Evolutionary conservation across 2,329 filamentous ascomycete species (phyloP).

Genomic region (Lachnellula cervina): DNA sequence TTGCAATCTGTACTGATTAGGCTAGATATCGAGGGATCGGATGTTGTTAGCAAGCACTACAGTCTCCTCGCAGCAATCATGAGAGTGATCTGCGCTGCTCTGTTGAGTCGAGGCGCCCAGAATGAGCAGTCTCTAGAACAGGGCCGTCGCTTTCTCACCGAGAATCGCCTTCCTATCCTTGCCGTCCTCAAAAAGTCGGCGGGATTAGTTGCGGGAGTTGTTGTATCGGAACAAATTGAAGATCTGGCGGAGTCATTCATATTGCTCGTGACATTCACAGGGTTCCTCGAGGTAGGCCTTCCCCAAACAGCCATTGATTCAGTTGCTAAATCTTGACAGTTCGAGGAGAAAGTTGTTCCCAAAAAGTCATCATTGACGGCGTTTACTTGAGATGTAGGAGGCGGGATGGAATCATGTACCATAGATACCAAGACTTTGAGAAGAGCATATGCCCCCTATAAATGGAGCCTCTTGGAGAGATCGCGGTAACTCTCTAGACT

Average conservation of each 20-base stretch:
- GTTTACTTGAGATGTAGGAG: constrained; percentile 19
- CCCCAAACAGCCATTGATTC: neutral
- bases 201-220: constrained; percentile 57
- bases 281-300: constrained; percentile 73
- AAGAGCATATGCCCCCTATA: neutral
- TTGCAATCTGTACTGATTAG: constrained; percentile 3
- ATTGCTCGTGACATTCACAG: constrained; percentile 74
- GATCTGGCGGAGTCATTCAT: constrained; percentile 83
- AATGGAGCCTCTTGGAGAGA: neutral
- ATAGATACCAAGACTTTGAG: neutral
- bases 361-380: constrained; percentile 20
- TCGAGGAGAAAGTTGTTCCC: constrained; percentile 35
- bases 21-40: constrained; percentile 28
- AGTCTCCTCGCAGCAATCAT: constrained; percentile 74
- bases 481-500: neutral
- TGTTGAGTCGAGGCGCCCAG: constrained; percentile 75
- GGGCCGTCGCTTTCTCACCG: constrained; percentile 72
- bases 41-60: constrained; percentile 46
- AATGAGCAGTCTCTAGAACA: constrained; percentile 70
- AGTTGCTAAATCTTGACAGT: constrained; percentile 25
- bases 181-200: constrained; percentile 87
- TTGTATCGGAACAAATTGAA: constrained; percentile 53
- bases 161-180: constrained; percentile 79
- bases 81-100: constrained; percentile 74
- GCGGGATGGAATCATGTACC: neutral